phyloP scores from a whole-genome alignment of 2,329 filamentous ascomycete genomes.

The Polytolypa hystricis region DNA sequence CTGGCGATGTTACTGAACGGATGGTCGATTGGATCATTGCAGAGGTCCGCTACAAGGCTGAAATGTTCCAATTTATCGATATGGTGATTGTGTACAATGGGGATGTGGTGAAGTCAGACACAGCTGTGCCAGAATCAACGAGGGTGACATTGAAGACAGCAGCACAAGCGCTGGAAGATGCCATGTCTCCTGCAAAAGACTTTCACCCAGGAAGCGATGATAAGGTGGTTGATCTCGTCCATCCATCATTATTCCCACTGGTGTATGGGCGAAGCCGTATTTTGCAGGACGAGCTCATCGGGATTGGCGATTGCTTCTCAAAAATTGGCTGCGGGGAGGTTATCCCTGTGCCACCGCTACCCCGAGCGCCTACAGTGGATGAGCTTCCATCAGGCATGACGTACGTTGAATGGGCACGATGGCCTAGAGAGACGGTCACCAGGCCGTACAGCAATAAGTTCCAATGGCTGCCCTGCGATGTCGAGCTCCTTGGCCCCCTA shows the following conservation, averaged over 20 bases:
- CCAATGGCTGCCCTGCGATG: slow-evolving; percentile 35
- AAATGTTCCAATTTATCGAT: slow-evolving; percentile 26
- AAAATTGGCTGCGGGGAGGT: slow-evolving; percentile 12
- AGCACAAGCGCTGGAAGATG: slow-evolving; percentile 41
- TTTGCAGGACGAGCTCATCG: slow-evolving; percentile 13
- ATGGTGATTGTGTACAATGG: slow-evolving; percentile 36
- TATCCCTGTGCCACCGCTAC: slow-evolving; percentile 6
- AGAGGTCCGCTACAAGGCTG: slow-evolving; percentile 42
- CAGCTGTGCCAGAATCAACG: slow-evolving; percentile 30
- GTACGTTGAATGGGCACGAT: background rate
- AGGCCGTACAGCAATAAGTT: slow-evolving; percentile 18
- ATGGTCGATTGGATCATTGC: slow-evolving; percentile 32
- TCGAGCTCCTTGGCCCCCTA: slow-evolving; percentile 14
- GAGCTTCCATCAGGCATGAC: too few species aligned
- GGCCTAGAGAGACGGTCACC: background rate
- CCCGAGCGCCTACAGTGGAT: background rate
- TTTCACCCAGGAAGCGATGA: slow-evolving; percentile 51
- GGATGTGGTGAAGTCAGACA: slow-evolving; percentile 44
- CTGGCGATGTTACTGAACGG: slow-evolving; percentile 20
- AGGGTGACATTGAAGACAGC: slow-evolving; percentile 34
- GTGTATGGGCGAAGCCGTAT: slow-evolving; percentile 20
- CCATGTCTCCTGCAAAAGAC: slow-evolving; percentile 44
- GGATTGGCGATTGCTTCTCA: slow-evolving; percentile 16
- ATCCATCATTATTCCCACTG: slow-evolving; percentile 44
- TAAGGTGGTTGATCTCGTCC: slow-evolving; percentile 52